Percentiles rank a stretch among this genome's conserved stretches.
Evolutionary conservation across 2,329 filamentous ascomycete species (phyloP).

Genomic region (Penicillium janthinellum): DNA sequence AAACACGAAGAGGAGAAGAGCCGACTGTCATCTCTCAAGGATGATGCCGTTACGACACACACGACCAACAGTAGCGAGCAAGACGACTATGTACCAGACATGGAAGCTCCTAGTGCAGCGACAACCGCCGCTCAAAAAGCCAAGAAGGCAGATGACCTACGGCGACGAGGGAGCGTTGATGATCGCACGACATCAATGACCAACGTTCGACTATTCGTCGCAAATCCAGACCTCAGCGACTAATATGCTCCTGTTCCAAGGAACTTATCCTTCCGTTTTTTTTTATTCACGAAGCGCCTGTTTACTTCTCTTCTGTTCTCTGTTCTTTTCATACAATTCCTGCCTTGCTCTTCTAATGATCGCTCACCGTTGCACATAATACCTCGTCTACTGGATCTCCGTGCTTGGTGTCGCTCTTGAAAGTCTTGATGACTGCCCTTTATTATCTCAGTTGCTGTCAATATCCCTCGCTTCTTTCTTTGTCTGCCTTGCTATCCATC

Average conservation of each 20-base stretch:
- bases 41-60: slow-evolving; percentile 34
- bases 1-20: slow-evolving; percentile 32
- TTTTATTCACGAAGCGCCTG: slow-evolving; percentile 3
- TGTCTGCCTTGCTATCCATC: not conserved
- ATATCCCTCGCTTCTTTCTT: slow-evolving; percentile 13
- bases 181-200: slow-evolving; percentile 52
- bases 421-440: slow-evolving; percentile 21
- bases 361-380: slow-evolving; percentile 28
- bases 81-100: slow-evolving; percentile 55
- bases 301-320: slow-evolving; percentile 8
- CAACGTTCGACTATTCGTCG: slow-evolving; percentile 49
- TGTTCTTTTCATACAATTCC: slow-evolving; percentile 20
- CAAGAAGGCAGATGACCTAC: slow-evolving; percentile 47
- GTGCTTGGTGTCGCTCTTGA: slow-evolving; percentile 7
- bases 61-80: slow-evolving; percentile 39
- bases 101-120: slow-evolving; percentile 49
- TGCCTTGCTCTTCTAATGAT: slow-evolving; percentile 9
- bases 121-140: slow-evolving; percentile 42
- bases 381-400: slow-evolving; percentile 16
- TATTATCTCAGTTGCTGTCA: slow-evolving; percentile 10
- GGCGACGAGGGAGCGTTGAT: slow-evolving; percentile 52
- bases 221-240: slow-evolving; percentile 51
- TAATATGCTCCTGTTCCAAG: slow-evolving; percentile 15
- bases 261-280: not conserved
- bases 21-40: slow-evolving; percentile 27